A percentile compares a stretch with the other conserved stretches of the same genome.
phyloP scores from a whole-genome alignment of 768 basidiomycete species.

The Boletus sensibilis region DNA sequence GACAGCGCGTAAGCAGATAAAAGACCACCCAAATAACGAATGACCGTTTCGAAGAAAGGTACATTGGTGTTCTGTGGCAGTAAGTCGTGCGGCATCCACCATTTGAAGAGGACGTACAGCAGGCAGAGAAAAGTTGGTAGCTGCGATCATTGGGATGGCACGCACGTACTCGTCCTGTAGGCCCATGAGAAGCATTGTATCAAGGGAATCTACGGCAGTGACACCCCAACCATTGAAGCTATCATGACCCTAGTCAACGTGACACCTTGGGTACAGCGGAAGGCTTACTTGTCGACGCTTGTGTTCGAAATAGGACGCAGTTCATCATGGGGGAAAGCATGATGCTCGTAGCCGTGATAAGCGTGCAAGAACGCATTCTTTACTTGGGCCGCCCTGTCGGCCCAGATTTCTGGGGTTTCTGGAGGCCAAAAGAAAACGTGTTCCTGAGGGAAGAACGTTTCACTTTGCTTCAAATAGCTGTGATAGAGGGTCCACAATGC shows the following conservation, averaged over 20 bases:
- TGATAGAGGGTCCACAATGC: conserved; percentile 24
- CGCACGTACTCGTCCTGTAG: conserved; percentile 67
- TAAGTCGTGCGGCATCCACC: background rate
- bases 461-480: background rate
- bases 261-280: background rate
- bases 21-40: conserved; percentile 87
- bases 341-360: conserved; percentile 60
- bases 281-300: conserved; percentile 50
- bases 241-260: background rate
- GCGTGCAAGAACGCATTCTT: conserved; percentile 65
- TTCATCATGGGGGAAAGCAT: conserved; percentile 66
- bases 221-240: conserved; percentile 84
- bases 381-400: conserved; percentile 52
- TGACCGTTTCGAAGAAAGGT: conserved; percentile 83
- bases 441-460: conserved; percentile 9
- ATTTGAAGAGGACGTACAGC: conserved; percentile 32
- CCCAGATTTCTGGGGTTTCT: conserved; percentile 45
- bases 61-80: conserved; percentile 31
- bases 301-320: conserved; percentile 51
- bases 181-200: conserved; percentile 83
- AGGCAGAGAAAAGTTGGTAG: conserved; percentile 48
- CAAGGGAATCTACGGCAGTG: conserved; percentile 77
- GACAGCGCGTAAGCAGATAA: conserved; percentile 82
- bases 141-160: conserved; percentile 53
- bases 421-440: conserved; percentile 18